Conservation (phyloP, 2,329 filamentous ascomycete species). For the Clathrospora elynae region DNA sequence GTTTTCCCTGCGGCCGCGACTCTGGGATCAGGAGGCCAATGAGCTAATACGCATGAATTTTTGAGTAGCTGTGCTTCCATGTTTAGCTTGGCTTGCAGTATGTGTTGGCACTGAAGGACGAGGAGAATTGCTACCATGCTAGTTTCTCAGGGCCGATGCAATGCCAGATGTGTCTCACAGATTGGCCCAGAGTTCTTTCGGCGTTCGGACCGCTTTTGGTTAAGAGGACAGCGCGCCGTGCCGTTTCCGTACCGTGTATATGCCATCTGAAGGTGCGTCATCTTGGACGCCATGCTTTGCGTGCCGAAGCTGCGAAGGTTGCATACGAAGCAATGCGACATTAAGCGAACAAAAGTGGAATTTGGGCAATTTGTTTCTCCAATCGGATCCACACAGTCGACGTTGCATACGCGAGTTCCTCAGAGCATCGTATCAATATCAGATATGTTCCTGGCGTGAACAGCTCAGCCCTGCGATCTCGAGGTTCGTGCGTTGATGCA, state of each 20-base stretch:
- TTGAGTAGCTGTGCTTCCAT: conserved; percentile 26
- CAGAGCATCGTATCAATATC: conserved; percentile 20
- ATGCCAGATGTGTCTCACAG: conserved; percentile 38
- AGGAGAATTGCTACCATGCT: conserved; percentile 33
- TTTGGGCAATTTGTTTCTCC: conserved; percentile 13
- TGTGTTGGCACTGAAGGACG: conserved; percentile 42
- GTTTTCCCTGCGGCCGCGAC: conserved; percentile 25
- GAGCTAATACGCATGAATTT: conserved; percentile 20
- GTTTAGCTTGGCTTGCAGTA: conserved; percentile 33
- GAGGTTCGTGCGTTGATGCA: conserved; percentile 31
- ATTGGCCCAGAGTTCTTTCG: conserved; percentile 30
- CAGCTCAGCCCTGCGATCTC: conserved; percentile 37
- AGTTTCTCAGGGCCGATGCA: conserved; percentile 32
- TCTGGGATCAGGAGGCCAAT: conserved; percentile 36
- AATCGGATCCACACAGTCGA: conserved; percentile 21
- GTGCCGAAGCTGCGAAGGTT: conserved; percentile 22
- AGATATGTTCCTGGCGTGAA: conserved; percentile 31
- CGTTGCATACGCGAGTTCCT: conserved; percentile 14
- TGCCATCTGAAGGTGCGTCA: conserved; percentile 29
- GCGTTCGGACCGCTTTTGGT: conserved; percentile 30
- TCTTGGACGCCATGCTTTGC: conserved; percentile 28
- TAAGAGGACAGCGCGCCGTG: conserved; percentile 37
- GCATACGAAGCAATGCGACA: conserved; percentile 23
- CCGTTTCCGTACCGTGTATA: conserved; percentile 36
- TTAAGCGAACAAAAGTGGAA: conserved; percentile 14